Evolutionary conservation across 2,329 filamentous ascomycete genomes (phyloP).

Genomic region (Acephala macrosclerotiorum): DNA sequence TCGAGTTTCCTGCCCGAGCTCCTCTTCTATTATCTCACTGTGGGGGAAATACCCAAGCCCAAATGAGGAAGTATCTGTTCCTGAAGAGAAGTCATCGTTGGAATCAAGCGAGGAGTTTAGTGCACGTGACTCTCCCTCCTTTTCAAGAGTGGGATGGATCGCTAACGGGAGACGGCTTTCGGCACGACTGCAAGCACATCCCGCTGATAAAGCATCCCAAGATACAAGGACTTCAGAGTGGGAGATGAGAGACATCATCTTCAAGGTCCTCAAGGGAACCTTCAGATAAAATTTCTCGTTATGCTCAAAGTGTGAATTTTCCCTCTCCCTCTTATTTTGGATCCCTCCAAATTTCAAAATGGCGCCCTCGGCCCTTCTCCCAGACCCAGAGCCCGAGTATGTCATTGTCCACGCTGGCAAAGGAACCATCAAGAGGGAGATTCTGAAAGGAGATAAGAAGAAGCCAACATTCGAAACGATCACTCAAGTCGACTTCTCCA

Average conservation of each 20-base stretch:
- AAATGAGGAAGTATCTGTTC: neutral
- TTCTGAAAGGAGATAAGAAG: constrained; percentile 14
- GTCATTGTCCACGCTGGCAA: constrained; percentile 19
- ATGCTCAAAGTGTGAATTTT: neutral
- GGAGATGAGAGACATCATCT: neutral
- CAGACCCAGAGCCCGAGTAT: constrained; percentile 19
- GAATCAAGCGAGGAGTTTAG: neutral
- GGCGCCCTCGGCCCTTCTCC: constrained; percentile 17
- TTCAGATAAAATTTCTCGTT: neutral
- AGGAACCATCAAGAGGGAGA: constrained; percentile 18
- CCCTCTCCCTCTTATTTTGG: neutral
- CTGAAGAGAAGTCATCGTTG: neutral
- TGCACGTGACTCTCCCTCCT: neutral
- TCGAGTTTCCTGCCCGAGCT: too few relatives aligned
- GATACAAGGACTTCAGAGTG: constrained; percentile 1
- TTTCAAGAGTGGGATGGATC: constrained; percentile 2
- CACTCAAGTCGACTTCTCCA: constrained; percentile 18
- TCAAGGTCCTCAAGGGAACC: neutral
- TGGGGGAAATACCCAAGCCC: too few relatives aligned
- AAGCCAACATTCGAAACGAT: constrained; percentile 27
- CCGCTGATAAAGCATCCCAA: constrained; percentile 2
- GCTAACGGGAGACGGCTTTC: neutral
- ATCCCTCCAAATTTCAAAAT: neutral
- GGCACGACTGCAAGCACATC: neutral
- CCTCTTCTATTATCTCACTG: too few relatives aligned